Evolutionary conservation across 202 grass and related monocot species (phyloP).

Genomic region (Dendrocalamus latiflorus): DNA sequence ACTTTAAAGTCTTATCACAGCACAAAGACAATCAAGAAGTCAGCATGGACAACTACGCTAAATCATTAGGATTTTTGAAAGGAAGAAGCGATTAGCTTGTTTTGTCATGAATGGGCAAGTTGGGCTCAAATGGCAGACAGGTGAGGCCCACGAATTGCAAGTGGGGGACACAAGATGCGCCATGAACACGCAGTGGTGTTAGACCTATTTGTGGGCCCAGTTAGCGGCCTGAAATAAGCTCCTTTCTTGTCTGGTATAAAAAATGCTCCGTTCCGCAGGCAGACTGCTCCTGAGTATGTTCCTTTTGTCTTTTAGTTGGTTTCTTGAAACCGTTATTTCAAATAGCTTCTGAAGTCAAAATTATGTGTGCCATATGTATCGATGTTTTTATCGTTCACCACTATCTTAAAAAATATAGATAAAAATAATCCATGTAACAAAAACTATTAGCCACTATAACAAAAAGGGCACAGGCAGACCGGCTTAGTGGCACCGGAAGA

Average conservation of each 20-base stretch:
- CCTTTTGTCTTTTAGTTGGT: too few species aligned
- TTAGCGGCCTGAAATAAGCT: neutral
- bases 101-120: neutral
- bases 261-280: neutral
- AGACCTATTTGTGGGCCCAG: neutral
- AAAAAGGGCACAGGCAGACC: too few species aligned
- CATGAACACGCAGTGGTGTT: neutral
- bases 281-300: neutral
- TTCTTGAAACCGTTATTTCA: too few species aligned
- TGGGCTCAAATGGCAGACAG: neutral
- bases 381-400: too few species aligned
- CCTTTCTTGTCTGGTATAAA: neutral
- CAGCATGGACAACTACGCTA: neutral
- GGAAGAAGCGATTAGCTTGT: neutral
- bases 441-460: too few species aligned
- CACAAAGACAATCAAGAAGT: neutral
- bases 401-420: too few species aligned
- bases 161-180: conserved; percentile 13
- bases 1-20: neutral
- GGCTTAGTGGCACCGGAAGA: too few species aligned
- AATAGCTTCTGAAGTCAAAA: too few species aligned
- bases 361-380: too few species aligned
- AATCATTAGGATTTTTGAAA: neutral
- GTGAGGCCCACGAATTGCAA: neutral
- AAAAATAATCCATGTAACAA: too few species aligned